phyloP scores from a whole-genome alignment of 768 basidiomycete genomes.

The Lyophyllum shimeji region DNA sequence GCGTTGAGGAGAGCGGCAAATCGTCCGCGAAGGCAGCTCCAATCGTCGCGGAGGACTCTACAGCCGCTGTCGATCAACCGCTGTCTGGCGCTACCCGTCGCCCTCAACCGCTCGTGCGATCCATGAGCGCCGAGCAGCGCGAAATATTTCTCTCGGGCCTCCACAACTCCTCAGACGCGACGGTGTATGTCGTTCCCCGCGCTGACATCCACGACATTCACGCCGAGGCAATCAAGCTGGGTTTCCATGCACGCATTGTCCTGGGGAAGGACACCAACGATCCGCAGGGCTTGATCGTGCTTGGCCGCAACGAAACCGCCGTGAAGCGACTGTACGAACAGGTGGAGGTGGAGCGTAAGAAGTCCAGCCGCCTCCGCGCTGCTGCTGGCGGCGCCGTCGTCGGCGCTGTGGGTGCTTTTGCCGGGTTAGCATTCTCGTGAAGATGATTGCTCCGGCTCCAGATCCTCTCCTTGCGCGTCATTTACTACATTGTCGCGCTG shows the following conservation, averaged over 20 bases:
- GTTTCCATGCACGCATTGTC: constrained; percentile 44
- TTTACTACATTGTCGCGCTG: neutral
- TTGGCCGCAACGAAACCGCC: constrained; percentile 51
- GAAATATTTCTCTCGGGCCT: constrained; percentile 49
- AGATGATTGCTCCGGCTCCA: neutral
- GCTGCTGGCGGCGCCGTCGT: constrained; percentile 59
- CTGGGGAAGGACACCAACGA: constrained; percentile 31
- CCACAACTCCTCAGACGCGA: constrained; percentile 41
- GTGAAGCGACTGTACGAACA: constrained; percentile 39
- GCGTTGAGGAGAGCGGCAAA: constrained; percentile 3
- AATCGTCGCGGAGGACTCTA: neutral
- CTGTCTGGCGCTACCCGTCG: constrained; percentile 13
- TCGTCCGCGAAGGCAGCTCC: neutral
- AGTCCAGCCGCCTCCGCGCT: constrained; percentile 31
- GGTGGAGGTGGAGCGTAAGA: constrained; percentile 29
- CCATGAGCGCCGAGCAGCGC: constrained; percentile 55
- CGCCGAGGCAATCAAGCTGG: constrained; percentile 38
- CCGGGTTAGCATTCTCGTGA: constrained; percentile 53
- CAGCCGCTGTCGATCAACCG: neutral
- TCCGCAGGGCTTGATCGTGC: constrained; percentile 45
- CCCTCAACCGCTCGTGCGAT: constrained; percentile 36
- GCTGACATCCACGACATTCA: constrained; percentile 41
- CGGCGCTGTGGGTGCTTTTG: constrained; percentile 60
- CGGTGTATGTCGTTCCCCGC: constrained; percentile 47
- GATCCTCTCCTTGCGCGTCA: neutral